A percentile compares a stretch with the other conserved stretches of the same genome.
phyloP scores from a whole-genome alignment of 1,284 basidiomycete species.

The Sanghuangporus baumii region DNA sequence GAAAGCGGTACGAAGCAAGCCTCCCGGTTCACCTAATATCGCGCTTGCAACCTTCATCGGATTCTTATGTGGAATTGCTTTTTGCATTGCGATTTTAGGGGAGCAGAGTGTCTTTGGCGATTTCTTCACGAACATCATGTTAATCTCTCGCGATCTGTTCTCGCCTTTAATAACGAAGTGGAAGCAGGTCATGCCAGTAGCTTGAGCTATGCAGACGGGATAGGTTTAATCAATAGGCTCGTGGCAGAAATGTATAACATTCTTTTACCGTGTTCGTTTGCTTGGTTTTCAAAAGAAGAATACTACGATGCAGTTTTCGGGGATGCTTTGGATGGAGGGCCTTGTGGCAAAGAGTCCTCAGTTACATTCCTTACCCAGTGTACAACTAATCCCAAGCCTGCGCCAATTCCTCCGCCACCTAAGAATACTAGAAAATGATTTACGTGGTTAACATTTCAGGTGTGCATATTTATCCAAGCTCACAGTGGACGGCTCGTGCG shows the following conservation, averaged over 20 bases:
- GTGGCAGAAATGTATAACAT: not conserved
- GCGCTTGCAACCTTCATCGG: slow-evolving; percentile 1
- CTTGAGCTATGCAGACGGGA: not conserved
- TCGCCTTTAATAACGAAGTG: not conserved
- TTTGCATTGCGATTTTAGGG: not conserved
- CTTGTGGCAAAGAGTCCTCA: slow-evolving; percentile 6
- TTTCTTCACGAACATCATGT: not conserved
- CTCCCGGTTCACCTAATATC: not conserved
- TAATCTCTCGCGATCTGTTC: not conserved
- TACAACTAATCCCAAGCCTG: slow-evolving; percentile 14
- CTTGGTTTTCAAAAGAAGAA: not conserved
- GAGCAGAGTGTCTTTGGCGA: not conserved
- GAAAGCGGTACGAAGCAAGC: not conserved
- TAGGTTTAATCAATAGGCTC: not conserved
- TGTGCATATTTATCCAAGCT: not conserved
- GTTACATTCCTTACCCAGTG: slow-evolving; percentile 16
- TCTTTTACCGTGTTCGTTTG: not conserved
- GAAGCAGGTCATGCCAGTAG: not conserved
- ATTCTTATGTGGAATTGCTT: slow-evolving; percentile 5
- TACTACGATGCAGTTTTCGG: not conserved
- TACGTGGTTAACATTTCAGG: not conserved
- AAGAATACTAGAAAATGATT: slow-evolving; percentile 11
- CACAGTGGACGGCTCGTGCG: slow-evolving; percentile 13
- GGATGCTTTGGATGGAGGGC: not conserved
- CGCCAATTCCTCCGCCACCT: slow-evolving; percentile 16